These are phyloP conservation scores for Plenodomus lindquistii DNA, from an alignment of 2,329 filamentous ascomycete genomes.

Conservation along the genomic window DNA sequence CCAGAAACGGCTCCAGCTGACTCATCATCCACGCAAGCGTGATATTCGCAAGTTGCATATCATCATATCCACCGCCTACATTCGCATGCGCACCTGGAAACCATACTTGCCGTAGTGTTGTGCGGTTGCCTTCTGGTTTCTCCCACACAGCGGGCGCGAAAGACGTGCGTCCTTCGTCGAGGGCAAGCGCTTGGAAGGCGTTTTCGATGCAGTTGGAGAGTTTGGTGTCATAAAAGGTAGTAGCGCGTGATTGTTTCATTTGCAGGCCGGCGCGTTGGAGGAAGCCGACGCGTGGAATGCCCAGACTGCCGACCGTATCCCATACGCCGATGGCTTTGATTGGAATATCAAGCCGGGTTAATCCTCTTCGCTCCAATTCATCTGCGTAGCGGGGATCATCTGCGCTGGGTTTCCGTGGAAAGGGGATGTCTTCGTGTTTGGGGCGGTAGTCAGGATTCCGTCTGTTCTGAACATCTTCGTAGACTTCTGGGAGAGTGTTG, in stretches of 20 bases:
- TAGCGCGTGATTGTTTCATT: conserved; percentile 40
- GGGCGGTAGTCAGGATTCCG: conserved; percentile 50
- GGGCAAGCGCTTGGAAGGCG: conserved; percentile 60
- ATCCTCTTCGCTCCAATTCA: conserved; percentile 45
- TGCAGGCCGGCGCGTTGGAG: conserved; percentile 44
- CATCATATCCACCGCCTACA: conserved; percentile 54
- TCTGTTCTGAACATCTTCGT: conserved; percentile 50
- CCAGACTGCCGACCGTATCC: conserved; percentile 54
- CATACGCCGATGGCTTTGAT: conserved; percentile 54
- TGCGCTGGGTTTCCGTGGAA: conserved; percentile 52
- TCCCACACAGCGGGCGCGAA: conserved; percentile 60
- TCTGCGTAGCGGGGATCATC: conserved; percentile 48
- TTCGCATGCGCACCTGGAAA: conserved; percentile 60
- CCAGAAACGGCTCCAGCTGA: conserved; percentile 53
- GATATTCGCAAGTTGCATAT: conserved; percentile 54
- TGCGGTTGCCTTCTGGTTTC: conserved; percentile 50
- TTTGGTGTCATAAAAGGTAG: conserved; percentile 55
- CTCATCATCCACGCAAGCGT: conserved; percentile 62
- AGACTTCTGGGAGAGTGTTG: conserved; percentile 52
- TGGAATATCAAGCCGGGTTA: conserved; percentile 40
- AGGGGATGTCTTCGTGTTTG: conserved; percentile 52
- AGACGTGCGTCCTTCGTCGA: conserved; percentile 57
- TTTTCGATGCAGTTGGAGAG: conserved; percentile 51
- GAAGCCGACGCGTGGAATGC: conserved; percentile 51
- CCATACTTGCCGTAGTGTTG: conserved; percentile 58